Conservation (phyloP, 2,329 filamentous ascomycete species). For the Corynespora cassiicola region DNA sequence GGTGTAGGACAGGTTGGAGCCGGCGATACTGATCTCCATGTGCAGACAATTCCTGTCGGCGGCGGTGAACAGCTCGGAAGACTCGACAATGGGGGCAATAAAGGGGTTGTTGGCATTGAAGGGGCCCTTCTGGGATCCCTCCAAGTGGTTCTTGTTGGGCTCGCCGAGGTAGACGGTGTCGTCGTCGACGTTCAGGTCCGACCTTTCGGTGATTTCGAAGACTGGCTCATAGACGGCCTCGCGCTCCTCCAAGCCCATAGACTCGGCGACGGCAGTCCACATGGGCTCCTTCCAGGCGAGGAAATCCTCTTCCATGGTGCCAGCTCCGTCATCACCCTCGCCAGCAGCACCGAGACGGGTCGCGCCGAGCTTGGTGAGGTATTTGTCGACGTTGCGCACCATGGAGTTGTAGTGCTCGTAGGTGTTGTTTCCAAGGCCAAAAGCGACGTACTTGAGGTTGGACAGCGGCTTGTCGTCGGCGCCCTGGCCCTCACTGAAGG, state of each 20-base stretch:
- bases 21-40: conserved; percentile 90
- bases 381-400: conserved; percentile 89
- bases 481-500: conserved; percentile 74
- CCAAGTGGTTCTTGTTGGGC: conserved; percentile 93
- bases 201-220: conserved; percentile 80
- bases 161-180: conserved; percentile 91
- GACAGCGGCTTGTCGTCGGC: conserved; percentile 73
- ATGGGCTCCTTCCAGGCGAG: conserved; percentile 99
- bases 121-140: conserved; percentile 81
- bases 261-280: conserved; percentile 84
- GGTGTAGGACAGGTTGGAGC: conserved; percentile 89
- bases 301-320: conserved; percentile 99
- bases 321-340: conserved; percentile 96
- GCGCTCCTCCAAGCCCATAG: conserved; percentile 90
- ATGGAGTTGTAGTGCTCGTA: conserved; percentile 99
- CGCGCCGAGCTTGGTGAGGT: conserved; percentile 81
- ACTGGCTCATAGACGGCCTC: conserved; percentile 95
- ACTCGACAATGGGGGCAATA: conserved; percentile 91
- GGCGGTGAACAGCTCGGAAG: conserved; percentile 86
- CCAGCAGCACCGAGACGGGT: conserved; percentile 85
- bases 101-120: conserved; percentile 97
- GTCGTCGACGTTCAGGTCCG: conserved; percentile 75
- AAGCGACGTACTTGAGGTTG: conserved; percentile 91
- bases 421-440: conserved; percentile 98
- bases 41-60: conserved; percentile 95